phyloP scores from a whole-genome alignment of 306 rosid genomes.

The Gastrolobium villosum region DNA sequence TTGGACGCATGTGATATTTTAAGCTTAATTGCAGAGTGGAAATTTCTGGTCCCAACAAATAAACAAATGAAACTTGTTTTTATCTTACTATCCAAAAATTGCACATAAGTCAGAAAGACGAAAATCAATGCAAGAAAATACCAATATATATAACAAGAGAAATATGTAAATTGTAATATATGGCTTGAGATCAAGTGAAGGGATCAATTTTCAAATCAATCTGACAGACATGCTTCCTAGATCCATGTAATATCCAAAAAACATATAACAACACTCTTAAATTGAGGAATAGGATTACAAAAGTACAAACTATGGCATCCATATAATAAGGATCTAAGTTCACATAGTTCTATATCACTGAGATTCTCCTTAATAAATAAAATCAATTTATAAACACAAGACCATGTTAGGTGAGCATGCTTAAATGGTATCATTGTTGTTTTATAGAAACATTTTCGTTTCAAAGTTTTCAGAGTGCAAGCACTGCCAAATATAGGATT shows the following conservation, averaged over 20 bases:
- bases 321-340: slow-evolving; percentile 44
- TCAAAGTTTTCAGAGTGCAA: background rate
- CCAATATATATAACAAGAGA: slow-evolving; percentile 40
- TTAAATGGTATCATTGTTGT: slow-evolving; percentile 44
- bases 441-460: slow-evolving; percentile 18
- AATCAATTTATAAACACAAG: slow-evolving; percentile 51
- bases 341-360: slow-evolving; percentile 52
- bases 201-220: slow-evolving; percentile 54
- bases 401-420: slow-evolving; percentile 41
- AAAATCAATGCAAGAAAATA: slow-evolving; percentile 55
- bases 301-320: slow-evolving; percentile 51
- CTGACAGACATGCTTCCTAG: slow-evolving; percentile 81
- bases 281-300: slow-evolving; percentile 59
- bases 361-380: slow-evolving; percentile 51
- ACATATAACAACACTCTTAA: slow-evolving; percentile 49
- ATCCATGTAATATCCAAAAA: slow-evolving; percentile 53
- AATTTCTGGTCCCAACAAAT: slow-evolving; percentile 58
- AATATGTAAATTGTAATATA: slow-evolving; percentile 23
- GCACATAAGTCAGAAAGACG: slow-evolving; percentile 54
- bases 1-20: slow-evolving; percentile 60
- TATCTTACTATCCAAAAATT: slow-evolving; percentile 68
- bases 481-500: background rate
- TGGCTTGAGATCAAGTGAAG: slow-evolving; percentile 42
- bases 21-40: slow-evolving; percentile 41
- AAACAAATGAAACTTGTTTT: slow-evolving; percentile 87